phyloP scores from a whole-genome alignment of 805 yeast species.

The Candida bentonensis region DNA sequence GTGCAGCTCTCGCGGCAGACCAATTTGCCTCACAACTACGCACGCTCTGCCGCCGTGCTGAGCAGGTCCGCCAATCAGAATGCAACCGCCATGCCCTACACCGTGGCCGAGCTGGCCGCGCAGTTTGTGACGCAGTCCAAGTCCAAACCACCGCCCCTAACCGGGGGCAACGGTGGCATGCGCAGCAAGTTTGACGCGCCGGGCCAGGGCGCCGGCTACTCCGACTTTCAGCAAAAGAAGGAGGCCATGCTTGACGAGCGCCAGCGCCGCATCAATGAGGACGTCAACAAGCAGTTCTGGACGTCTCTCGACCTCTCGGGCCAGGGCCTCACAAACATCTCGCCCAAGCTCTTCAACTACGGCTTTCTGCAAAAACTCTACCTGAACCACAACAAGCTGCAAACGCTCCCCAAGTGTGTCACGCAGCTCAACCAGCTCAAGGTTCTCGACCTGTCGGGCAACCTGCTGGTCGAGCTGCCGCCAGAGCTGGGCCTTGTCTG shows the following conservation, averaged over 20 bases:
- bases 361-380: conserved; percentile 75
- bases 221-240: conserved; percentile 18
- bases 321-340: conserved; percentile 59
- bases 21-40: conserved; percentile 64
- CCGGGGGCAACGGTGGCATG: conserved; percentile 19
- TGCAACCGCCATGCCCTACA: conserved; percentile 14
- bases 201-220: conserved; percentile 12
- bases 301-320: conserved; percentile 86
- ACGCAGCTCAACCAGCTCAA: conserved; percentile 57
- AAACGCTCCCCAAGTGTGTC: conserved; percentile 51
- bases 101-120: conserved; percentile 25
- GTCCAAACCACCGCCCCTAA: background rate
- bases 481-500: conserved; percentile 71
- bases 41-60: conserved; percentile 64
- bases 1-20: conserved; percentile 58
- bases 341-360: conserved; percentile 67
- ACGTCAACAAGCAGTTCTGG: conserved; percentile 65
- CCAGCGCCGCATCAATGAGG: conserved; percentile 25
- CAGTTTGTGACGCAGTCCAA: conserved; percentile 21
- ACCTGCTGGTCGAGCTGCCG: conserved; percentile 60
- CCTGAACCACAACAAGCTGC: conserved; percentile 72
- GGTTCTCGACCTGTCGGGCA: conserved; percentile 74
- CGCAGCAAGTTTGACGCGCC: conserved; percentile 25
- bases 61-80: conserved; percentile 31
- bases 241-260: conserved; percentile 27